Percentiles rank a stretch among this genome's conserved stretches.
Evolutionary conservation across 257 asterid species (phyloP).

Genomic region (Plectranthus barbatus): DNA sequence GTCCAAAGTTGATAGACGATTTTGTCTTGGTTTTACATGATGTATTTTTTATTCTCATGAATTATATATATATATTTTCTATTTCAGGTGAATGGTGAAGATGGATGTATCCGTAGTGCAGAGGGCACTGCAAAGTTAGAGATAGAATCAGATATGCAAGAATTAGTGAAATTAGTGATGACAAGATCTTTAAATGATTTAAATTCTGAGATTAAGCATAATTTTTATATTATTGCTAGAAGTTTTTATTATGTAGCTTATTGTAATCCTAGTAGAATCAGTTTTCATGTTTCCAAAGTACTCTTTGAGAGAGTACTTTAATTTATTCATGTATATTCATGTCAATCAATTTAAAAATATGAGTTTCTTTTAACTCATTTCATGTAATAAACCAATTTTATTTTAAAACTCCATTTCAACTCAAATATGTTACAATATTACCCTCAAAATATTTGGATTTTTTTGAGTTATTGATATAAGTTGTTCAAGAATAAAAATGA

Average conservation of each 20-base stretch:
- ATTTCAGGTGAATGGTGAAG: slow-evolving; percentile 10
- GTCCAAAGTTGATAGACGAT: background rate
- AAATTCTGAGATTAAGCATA: slow-evolving; percentile 35
- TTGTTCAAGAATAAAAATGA: too few relatives aligned
- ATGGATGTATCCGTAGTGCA: background rate
- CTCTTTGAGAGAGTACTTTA: slow-evolving; percentile 54
- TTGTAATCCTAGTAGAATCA: slow-evolving; percentile 41
- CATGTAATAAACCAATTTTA: too few relatives aligned
- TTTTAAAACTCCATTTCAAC: too few relatives aligned
- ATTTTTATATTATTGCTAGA: slow-evolving; percentile 49
- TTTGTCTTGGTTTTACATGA: too few relatives aligned
- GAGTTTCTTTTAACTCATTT: too few relatives aligned
- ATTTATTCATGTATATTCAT: background rate
- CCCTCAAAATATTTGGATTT: too few relatives aligned
- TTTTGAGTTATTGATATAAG: too few relatives aligned
- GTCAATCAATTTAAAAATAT: too few relatives aligned
- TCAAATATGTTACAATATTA: too few relatives aligned
- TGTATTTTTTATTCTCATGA: too few relatives aligned
- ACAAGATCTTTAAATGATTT: slow-evolving; percentile 26
- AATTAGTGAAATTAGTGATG: slow-evolving; percentile 45
- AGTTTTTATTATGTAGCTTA: slow-evolving; percentile 54
- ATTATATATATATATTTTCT: too few relatives aligned
- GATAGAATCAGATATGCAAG: slow-evolving; percentile 55
- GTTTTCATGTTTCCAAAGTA: slow-evolving; percentile 57
- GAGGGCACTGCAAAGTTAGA: slow-evolving; percentile 18